Conservation (phyloP, 306 rosid genomes). For the Mimosa bimucronata region DNA sequence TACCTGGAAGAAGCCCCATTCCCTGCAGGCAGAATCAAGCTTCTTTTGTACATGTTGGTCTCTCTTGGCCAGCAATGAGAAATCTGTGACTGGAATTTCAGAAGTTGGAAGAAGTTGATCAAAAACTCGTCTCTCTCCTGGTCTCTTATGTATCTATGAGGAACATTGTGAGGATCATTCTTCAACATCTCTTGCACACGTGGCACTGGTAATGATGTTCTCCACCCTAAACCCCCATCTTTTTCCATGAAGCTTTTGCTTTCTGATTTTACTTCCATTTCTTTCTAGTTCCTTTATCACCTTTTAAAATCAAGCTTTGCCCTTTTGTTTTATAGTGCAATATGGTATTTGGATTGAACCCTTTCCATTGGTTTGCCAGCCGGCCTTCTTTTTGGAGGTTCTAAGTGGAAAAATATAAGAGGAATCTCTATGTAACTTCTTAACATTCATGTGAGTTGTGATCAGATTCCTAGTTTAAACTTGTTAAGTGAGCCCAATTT, state of each 20-base stretch:
- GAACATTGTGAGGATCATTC: conserved; percentile 27
- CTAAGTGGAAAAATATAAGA: neutral
- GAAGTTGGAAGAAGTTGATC: neutral
- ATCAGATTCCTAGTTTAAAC: neutral
- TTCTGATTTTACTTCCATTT: conserved; percentile 15
- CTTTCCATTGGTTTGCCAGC: neutral
- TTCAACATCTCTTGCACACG: conserved; percentile 38
- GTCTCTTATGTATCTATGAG: conserved; percentile 32
- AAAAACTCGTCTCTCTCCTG: conserved; percentile 23
- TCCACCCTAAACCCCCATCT: conserved; percentile 30
- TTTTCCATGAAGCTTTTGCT: neutral
- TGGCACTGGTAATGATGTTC: conserved; percentile 36
- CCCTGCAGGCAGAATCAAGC: conserved; percentile 39
- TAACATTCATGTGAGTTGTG: neutral
- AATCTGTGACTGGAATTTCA: conserved; percentile 36
- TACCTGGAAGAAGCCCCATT: conserved; percentile 49
- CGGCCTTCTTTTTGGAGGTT: neutral
- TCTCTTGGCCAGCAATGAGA: conserved; percentile 33
- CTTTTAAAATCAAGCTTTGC: neutral
- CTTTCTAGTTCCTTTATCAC: neutral
- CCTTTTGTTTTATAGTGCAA: neutral
- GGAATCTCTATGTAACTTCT: neutral
- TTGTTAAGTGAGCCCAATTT: neutral
- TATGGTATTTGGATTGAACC: neutral
- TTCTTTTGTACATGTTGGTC: conserved; percentile 32